Conservation (phyloP, 495 filamentous ascomycete genomes). For the Xylona heveae region DNA sequence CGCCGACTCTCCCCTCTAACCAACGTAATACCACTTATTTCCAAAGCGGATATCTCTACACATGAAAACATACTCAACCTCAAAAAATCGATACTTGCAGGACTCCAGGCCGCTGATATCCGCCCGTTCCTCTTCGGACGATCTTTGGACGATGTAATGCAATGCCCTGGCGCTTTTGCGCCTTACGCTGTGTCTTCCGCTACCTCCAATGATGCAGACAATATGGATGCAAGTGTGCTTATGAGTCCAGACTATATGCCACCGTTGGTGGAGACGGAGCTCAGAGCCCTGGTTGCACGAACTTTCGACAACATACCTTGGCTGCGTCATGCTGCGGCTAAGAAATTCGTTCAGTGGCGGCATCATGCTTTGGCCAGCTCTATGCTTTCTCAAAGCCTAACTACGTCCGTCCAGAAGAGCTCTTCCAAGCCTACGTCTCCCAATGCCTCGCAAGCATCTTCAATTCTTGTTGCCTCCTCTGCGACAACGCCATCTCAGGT, state of each 20-base stretch:
- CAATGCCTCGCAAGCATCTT: conserved; percentile 10
- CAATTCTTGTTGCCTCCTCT: no score
- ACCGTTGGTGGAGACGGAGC: conserved; percentile 61
- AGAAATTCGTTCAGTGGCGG: conserved; percentile 63
- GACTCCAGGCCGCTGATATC: conserved; percentile 38
- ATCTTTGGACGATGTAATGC: conserved; percentile 11
- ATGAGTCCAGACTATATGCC: conserved; percentile 91
- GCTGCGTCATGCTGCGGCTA: conserved; percentile 68
- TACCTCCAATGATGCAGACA: conserved; percentile 54
- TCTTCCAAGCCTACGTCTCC: not conserved
- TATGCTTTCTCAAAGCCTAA: no score
- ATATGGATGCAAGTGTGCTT: conserved; percentile 85
- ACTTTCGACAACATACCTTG: conserved; percentile 75
- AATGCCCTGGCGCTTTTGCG: conserved; percentile 14
- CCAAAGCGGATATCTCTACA: conserved; percentile 52
- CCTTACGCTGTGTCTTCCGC: conserved; percentile 73
- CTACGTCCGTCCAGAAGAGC: conserved; percentile 1
- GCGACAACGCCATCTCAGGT: conserved; percentile 9
- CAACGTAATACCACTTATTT: conserved; percentile 70
- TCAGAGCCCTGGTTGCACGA: conserved; percentile 42
- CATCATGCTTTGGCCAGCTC: not conserved
- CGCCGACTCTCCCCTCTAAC: conserved; percentile 52
- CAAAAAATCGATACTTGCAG: conserved; percentile 37
- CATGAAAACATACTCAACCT: conserved; percentile 32
- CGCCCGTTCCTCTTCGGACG: conserved; percentile 47